Evolutionary conservation across 2,329 filamentous ascomycete species (phyloP), one percentile per base, ranked within the genome.

Genomic region (Cladorrhinum sp.): DNA sequence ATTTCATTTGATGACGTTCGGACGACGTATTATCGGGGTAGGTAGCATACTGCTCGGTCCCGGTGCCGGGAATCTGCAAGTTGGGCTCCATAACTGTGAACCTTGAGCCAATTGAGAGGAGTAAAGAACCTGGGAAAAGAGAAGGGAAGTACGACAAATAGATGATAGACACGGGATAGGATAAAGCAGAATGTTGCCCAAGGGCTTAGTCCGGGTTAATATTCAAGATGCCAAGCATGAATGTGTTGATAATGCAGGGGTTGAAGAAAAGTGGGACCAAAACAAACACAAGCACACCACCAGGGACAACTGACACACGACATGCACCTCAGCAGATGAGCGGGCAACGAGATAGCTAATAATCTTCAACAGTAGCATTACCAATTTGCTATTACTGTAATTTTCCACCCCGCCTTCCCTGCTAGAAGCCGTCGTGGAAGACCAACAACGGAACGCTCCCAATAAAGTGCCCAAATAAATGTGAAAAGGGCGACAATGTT

Each of bases 311-410:
- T 28, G 9, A 16, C 33, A 36, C 33, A 36, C 12, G 7, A n/a
- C n/a, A n/a, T n/a, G n/a, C n/a, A n/a, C n/a, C n/a, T n/a, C n/a
- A n/a, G n/a, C n/a, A n/a, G n/a, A n/a, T n/a, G n/a, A n/a, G n/a
- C n/a, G n/a, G n/a, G 8, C 33, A 36, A 16, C 9, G 12, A 36
- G 33, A 12, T 10, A 36, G 9, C 4, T 10, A 26, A 46, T 20
- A 33, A 55, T 42, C 23, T 55, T 46, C 30, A 55, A 23, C 53
- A 46, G 23, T 55, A 46, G 53, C 6, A 55, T 39, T 55, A 55
- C 28, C 33, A 36, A 10, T 16, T 9, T 36, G 33, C 33, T 36
- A 28, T 36, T 36, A 36, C 14, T 9, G 3, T 36, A 3, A 5
- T 36, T 36, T 12, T 9, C 12, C 33, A 36, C 3, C 33, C 33